A percentile compares a stretch with the other conserved stretches of the same genome.
Conservation (phyloP, 2,329 filamentous ascomycete species). For the Dothistroma pini region DNA sequence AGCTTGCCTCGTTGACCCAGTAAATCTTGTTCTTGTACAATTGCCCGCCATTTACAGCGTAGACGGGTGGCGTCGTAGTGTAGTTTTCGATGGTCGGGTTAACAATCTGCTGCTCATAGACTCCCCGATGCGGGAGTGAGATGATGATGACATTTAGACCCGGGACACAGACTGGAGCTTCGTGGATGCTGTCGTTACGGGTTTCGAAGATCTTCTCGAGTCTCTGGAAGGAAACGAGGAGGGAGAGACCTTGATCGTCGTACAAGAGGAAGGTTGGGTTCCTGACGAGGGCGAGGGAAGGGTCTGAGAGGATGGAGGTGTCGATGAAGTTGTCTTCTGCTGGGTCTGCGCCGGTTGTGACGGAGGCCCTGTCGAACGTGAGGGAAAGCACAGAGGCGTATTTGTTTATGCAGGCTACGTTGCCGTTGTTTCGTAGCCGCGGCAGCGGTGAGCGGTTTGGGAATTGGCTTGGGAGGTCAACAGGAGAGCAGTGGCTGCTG, state of each 20-base stretch:
- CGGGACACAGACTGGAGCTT: slow-evolving; percentile 44
- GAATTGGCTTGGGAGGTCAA: background rate
- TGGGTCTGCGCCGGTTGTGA: slow-evolving; percentile 10
- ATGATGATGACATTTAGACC: slow-evolving; percentile 41
- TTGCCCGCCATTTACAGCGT: slow-evolving; percentile 42
- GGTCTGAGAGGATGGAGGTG: slow-evolving; percentile 28
- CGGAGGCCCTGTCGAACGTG: slow-evolving; percentile 13
- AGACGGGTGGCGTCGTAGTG: slow-evolving; percentile 41
- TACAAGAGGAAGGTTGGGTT: slow-evolving; percentile 36
- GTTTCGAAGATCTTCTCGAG: slow-evolving; percentile 32
- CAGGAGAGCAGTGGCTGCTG: background rate
- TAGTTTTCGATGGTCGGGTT: slow-evolving; percentile 39
- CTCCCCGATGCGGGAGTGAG: slow-evolving; percentile 36
- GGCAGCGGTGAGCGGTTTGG: slow-evolving; percentile 9
- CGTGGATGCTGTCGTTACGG: slow-evolving; percentile 34
- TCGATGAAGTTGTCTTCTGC: slow-evolving; percentile 21
- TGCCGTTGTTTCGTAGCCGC: slow-evolving; percentile 12
- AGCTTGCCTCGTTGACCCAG: slow-evolving; percentile 28
- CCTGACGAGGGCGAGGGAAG: slow-evolving; percentile 30
- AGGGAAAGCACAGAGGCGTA: slow-evolving; percentile 22
- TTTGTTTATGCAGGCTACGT: slow-evolving; percentile 20
- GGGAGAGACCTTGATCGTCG: slow-evolving; percentile 32
- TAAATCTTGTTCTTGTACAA: slow-evolving; percentile 40
- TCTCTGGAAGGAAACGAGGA: slow-evolving; percentile 34
- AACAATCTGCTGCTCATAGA: slow-evolving; percentile 37